Percentiles rank a stretch among this genome's conserved stretches.
phyloP scores from a whole-genome alignment of 805 yeast genomes.

The Metschnikowia koreensis region DNA sequence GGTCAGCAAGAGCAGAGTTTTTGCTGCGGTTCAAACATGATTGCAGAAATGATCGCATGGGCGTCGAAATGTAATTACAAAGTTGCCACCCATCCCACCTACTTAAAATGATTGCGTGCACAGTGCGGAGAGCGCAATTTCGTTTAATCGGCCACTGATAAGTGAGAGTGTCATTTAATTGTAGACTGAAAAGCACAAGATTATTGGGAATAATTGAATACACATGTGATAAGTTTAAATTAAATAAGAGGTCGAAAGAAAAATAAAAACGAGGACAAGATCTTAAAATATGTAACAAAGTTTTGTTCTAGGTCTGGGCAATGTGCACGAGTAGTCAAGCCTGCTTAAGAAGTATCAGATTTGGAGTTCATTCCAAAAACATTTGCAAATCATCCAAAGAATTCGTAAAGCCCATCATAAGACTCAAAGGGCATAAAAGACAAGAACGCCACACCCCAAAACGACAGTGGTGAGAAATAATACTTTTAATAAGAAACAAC shows the following conservation, averaged over 20 bases:
- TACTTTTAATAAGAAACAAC: constrained; percentile 31
- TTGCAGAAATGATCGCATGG: constrained; percentile 8
- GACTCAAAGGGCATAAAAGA: constrained; percentile 31
- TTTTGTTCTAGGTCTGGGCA: background rate
- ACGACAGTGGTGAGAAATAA: constrained; percentile 29
- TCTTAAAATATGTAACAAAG: no score
- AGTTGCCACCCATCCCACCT: constrained; percentile 1
- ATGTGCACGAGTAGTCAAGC: background rate
- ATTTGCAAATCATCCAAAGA: background rate
- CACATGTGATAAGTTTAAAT: no score
- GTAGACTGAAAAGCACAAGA: background rate
- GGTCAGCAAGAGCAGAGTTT: constrained; percentile 26
- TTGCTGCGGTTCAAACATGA: background rate
- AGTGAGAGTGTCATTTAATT: no score
- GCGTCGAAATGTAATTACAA: background rate
- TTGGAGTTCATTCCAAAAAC: background rate
- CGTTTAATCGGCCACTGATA: no score
- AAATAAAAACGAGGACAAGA: no score
- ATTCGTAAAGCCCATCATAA: background rate
- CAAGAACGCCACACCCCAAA: constrained; percentile 33
- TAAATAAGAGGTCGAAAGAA: no score
- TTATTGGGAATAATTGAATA: no score
- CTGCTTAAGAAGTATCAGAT: background rate
- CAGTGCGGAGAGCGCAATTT: background rate
- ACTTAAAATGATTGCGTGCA: background rate